Conservation (phyloP, 768 basidiomycete genomes). For the Sistotremastrum niveocremeum region DNA sequence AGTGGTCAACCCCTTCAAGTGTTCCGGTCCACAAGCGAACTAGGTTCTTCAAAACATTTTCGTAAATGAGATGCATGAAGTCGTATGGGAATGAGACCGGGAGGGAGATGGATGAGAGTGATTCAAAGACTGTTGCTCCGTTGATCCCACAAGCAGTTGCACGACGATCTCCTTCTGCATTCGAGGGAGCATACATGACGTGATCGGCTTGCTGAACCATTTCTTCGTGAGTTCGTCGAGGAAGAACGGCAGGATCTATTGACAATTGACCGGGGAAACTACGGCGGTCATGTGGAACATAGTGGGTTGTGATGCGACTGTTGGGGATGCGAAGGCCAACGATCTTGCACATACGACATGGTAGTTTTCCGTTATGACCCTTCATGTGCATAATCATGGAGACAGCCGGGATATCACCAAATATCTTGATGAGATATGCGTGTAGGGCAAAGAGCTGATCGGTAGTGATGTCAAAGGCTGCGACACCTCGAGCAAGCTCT, state of each 20-base stretch:
- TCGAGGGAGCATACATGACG: conserved; percentile 14
- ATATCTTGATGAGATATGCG: conserved; percentile 11
- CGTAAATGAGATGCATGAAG: conserved; percentile 30
- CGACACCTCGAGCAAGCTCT: conserved; percentile 11
- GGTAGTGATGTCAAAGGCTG: conserved; percentile 5
- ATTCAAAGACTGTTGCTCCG: conserved; percentile 18
- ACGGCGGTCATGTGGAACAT: conserved; percentile 9
- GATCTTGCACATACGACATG: conserved; percentile 16
- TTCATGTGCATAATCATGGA: conserved; percentile 17
- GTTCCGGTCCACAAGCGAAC: conserved; percentile 13
- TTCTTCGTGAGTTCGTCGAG: conserved; percentile 19
- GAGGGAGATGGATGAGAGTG: conserved; percentile 21
- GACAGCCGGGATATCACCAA: conserved; percentile 16
- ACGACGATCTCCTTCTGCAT: conserved; percentile 10
- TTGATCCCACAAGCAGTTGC: conserved; percentile 22
- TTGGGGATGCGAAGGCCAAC: conserved; percentile 6
- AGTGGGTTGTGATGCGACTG: neutral
- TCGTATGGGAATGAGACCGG: conserved; percentile 32
- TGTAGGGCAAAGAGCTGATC: conserved; percentile 10
- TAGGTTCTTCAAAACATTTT: conserved; percentile 13
- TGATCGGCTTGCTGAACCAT: conserved; percentile 13
- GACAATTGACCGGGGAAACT: no score
- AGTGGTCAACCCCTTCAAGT: no score
- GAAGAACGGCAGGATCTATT: conserved; percentile 20
- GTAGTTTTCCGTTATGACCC: conserved; percentile 13